Conservation (phyloP, 768 basidiomycete species). For the Russula sp. region DNA sequence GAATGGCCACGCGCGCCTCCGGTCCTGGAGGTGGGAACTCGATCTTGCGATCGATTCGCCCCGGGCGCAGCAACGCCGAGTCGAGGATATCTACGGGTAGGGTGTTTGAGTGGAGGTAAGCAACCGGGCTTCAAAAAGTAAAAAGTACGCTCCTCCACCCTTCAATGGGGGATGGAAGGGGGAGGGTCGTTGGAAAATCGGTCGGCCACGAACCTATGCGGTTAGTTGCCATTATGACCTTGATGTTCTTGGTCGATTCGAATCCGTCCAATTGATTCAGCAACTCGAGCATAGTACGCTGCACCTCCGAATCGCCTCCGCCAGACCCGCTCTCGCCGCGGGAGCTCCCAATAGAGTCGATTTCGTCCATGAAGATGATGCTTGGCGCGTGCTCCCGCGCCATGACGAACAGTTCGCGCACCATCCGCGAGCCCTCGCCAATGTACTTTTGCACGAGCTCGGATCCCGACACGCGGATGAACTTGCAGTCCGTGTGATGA, state of each 20-base stretch:
- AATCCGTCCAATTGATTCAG: conserved; percentile 64
- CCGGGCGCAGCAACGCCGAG: conserved; percentile 85
- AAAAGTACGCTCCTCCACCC: neutral
- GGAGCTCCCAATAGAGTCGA: conserved; percentile 94
- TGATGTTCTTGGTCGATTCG: conserved; percentile 74
- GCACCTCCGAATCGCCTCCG: conserved; percentile 60
- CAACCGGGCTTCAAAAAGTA: neutral
- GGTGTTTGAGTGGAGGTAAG: neutral
- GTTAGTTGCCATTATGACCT: conserved; percentile 96
- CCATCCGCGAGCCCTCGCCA: conserved; percentile 95
- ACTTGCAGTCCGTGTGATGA: conserved; percentile 96
- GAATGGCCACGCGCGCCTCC: conserved; percentile 93
- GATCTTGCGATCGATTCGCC: conserved; percentile 95
- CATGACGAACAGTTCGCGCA: conserved; percentile 97
- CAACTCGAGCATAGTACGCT: conserved; percentile 61
- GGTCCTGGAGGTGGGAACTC: conserved; percentile 98
- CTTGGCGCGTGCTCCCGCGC: conserved; percentile 94
- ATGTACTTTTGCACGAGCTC: conserved; percentile 98
- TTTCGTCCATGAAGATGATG: conserved; percentile 99
- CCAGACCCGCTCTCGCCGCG: conserved; percentile 71
- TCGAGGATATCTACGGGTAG: conserved; percentile 75
- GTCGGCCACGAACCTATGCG: conserved; percentile 61
- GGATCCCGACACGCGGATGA: conserved; percentile 91
- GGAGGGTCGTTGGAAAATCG: neutral
- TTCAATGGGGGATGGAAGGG: neutral